phyloP scores from a whole-genome alignment of 177 flowering plant species.

The Vitis hybrid region DNA sequence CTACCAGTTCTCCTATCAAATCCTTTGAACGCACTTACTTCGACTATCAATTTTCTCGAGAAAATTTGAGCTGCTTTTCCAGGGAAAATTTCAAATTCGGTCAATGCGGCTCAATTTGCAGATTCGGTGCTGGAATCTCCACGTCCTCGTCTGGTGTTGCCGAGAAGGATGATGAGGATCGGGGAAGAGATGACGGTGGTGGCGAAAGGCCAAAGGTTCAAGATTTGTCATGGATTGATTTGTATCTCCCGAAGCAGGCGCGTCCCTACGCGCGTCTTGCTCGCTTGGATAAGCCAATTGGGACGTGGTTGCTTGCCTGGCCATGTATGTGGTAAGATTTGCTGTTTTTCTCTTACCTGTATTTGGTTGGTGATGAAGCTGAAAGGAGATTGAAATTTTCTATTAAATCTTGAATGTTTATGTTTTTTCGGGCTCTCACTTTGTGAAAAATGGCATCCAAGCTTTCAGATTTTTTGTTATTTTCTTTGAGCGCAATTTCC shows the following conservation, averaged over 20 bases:
- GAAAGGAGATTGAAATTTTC: background rate
- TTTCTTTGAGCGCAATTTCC: too few species aligned
- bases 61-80: constrained; percentile 1
- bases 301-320: constrained; percentile 97
- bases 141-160: constrained; percentile 23
- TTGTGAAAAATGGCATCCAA: too few species aligned
- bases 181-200: too few species aligned
- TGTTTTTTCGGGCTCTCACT: too few species aligned
- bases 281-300: constrained; percentile 86
- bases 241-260: constrained; percentile 48
- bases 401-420: too few species aligned
- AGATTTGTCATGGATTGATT: constrained; percentile 64
- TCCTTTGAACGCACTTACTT: too few species aligned
- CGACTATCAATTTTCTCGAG: background rate
- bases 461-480: too few species aligned
- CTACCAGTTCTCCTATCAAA: background rate
- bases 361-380: background rate
- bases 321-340: constrained; percentile 85
- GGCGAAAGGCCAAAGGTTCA: constrained; percentile 2
- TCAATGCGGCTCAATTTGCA: constrained; percentile 6
- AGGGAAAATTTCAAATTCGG: background rate
- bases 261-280: constrained; percentile 78
- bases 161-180: constrained; percentile 5
- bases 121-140: constrained; percentile 17
- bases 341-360: background rate